Conservation (phyloP, 805 yeast species). For the Sungouiella blattae region DNA sequence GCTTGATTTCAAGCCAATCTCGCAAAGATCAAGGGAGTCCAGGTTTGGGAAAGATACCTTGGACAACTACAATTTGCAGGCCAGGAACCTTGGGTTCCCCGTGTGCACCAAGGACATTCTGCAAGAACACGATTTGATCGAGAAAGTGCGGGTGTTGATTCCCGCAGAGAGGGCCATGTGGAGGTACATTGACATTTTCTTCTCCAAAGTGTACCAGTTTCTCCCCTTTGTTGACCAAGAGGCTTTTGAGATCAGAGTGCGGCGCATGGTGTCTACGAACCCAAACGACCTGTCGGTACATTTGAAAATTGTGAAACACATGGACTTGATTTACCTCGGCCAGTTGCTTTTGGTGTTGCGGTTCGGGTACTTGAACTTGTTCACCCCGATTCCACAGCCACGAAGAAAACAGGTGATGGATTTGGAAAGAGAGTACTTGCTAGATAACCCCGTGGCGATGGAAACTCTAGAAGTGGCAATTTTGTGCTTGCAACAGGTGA, state of each 20-base stretch:
- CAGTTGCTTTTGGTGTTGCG: constrained; percentile 30
- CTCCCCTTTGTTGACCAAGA: constrained; percentile 50
- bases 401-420: no score
- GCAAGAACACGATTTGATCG: constrained; percentile 16
- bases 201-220: constrained; percentile 53
- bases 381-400: constrained; percentile 22
- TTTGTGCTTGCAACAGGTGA: constrained; percentile 17
- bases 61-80: constrained; percentile 12
- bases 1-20: background rate
- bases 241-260: constrained; percentile 12
- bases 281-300: background rate
- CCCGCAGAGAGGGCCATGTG: constrained; percentile 25
- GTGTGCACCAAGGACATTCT: constrained; percentile 16
- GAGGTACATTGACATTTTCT: constrained; percentile 23
- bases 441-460: constrained; percentile 20
- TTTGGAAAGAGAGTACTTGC: constrained; percentile 12
- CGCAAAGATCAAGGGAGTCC: background rate
- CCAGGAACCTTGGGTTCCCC: constrained; percentile 17
- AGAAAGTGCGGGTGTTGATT: constrained; percentile 13
- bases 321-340: constrained; percentile 34
- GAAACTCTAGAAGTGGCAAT: constrained; percentile 18
- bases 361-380: constrained; percentile 32
- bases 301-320: constrained; percentile 27
- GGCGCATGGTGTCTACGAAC: background rate
- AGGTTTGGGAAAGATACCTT: background rate